Conservation (phyloP, 352 stramenopile species). For the Phytopythium boreale region DNA sequence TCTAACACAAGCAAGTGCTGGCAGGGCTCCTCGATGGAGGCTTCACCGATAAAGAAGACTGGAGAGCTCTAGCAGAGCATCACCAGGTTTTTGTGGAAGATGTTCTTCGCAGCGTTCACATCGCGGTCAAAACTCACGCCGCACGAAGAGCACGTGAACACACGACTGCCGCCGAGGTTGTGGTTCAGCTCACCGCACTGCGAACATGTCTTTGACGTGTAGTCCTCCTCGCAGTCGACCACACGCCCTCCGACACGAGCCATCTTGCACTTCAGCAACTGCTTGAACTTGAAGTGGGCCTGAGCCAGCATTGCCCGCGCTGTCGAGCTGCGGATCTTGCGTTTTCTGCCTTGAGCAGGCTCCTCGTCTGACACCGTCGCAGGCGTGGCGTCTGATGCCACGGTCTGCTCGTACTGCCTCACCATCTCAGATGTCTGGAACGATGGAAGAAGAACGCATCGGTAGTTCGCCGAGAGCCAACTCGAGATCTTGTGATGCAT, state of each 20-base stretch:
- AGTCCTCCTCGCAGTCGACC: slow-evolving; percentile 15
- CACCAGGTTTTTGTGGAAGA: slow-evolving; percentile 16
- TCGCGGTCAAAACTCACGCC: slow-evolving; percentile 5
- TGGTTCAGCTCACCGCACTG: slow-evolving; percentile 6
- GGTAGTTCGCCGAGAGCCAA: slow-evolving; percentile 6
- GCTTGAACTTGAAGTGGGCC: slow-evolving; percentile 12
- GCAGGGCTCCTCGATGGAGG: slow-evolving; percentile 4
- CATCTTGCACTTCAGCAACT: slow-evolving; percentile 16
- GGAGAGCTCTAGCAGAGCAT: background rate
- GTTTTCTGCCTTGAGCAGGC: background rate
- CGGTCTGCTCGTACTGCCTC: background rate
- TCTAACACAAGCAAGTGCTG: background rate
- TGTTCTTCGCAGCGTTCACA: slow-evolving; percentile 12
- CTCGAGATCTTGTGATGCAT: slow-evolving; percentile 12
- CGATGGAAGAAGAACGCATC: background rate
- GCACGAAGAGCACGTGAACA: slow-evolving; percentile 6
- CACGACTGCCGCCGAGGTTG: slow-evolving; percentile 3
- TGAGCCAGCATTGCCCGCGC: slow-evolving; percentile 16
- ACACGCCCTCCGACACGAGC: slow-evolving; percentile 1
- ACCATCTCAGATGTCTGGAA: slow-evolving; percentile 10
- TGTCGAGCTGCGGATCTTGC: slow-evolving; percentile 7
- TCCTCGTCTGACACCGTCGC: background rate
- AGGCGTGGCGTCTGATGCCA: slow-evolving; percentile 5
- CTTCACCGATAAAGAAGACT: slow-evolving; percentile 1
- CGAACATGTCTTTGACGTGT: slow-evolving; percentile 16